Percentiles rank a stretch among this genome's conserved stretches.
These are phyloP conservation scores for Ceratobasidium sp. DNA, from an alignment of 1,284 basidiomycete species.

Conservation along the genomic window DNA sequence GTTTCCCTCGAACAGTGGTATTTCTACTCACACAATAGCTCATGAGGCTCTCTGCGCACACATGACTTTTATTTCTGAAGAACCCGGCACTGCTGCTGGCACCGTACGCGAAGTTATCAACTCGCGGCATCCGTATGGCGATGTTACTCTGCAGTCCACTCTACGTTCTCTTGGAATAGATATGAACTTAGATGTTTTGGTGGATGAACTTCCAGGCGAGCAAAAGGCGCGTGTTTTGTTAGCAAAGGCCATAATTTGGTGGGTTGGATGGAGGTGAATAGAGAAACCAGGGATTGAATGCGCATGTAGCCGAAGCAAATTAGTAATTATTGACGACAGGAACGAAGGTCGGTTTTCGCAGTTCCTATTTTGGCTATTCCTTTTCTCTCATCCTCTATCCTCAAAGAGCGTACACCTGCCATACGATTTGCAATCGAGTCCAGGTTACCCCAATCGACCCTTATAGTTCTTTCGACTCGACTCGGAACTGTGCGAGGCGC, in stretches of 20 bases:
- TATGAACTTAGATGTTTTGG: not conserved
- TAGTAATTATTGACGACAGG: not conserved
- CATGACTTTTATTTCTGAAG: conserved; percentile 12
- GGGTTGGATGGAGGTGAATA: not conserved
- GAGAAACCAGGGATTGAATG: not conserved
- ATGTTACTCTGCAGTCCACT: not conserved
- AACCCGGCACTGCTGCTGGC: not conserved
- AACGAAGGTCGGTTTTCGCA: not conserved
- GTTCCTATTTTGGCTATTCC: too few species aligned
- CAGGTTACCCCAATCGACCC: not conserved
- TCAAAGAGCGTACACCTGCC: not conserved
- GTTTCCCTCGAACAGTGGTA: not conserved
- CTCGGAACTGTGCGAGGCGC: not conserved
- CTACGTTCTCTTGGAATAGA: not conserved
- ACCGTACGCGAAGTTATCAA: conserved; percentile 5
- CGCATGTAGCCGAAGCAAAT: not conserved
- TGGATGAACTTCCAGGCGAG: not conserved
- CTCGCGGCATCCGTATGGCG: not conserved
- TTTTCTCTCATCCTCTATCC: too few species aligned
- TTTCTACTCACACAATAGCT: conserved; percentile 14
- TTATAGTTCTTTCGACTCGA: not conserved
- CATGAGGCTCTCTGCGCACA: not conserved
- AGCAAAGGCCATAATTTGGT: conserved; percentile 2
- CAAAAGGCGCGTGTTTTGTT: not conserved
- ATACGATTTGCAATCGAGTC: not conserved